Evolutionary conservation across 306 rosid species (phyloP).

Genomic region (Prosopis cineraria): DNA sequence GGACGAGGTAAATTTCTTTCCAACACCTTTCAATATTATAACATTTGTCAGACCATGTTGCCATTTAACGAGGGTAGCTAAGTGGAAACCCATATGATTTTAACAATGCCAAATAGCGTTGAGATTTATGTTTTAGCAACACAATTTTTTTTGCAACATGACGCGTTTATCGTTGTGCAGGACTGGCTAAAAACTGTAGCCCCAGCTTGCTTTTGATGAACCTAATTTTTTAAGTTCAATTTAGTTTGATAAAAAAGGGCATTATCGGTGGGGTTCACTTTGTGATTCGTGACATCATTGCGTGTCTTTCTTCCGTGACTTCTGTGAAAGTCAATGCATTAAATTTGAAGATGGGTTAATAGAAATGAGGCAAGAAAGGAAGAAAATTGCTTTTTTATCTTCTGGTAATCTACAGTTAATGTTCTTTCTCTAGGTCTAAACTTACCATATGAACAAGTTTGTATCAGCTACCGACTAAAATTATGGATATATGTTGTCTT

Average conservation of each 20-base stretch:
- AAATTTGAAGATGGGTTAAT: not conserved
- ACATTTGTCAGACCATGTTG: not conserved
- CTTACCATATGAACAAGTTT: not conserved
- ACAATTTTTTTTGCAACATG: not conserved
- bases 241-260: not conserved
- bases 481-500: not conserved
- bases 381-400: not conserved
- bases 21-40: not conserved
- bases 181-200: not conserved
- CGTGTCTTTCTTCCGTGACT: not conserved
- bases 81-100: not conserved
- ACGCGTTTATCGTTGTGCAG: not conserved
- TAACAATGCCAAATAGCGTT: not conserved
- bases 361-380: not conserved
- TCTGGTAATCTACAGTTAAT: not conserved
- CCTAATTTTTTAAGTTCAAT: not conserved
- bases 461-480: not conserved
- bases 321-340: not conserved
- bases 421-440: not conserved
- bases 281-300: not conserved
- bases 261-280: not conserved
- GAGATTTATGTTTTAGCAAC: not conserved
- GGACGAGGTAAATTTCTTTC: constrained; percentile 40
- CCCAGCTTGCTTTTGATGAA: not conserved
- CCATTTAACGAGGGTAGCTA: not conserved